Percentiles rank a stretch among this genome's conserved stretches.
These are phyloP conservation scores for Malbranchea zuffiana DNA, from an alignment of 2,329 filamentous ascomycete genomes.

Conservation along the genomic window DNA sequence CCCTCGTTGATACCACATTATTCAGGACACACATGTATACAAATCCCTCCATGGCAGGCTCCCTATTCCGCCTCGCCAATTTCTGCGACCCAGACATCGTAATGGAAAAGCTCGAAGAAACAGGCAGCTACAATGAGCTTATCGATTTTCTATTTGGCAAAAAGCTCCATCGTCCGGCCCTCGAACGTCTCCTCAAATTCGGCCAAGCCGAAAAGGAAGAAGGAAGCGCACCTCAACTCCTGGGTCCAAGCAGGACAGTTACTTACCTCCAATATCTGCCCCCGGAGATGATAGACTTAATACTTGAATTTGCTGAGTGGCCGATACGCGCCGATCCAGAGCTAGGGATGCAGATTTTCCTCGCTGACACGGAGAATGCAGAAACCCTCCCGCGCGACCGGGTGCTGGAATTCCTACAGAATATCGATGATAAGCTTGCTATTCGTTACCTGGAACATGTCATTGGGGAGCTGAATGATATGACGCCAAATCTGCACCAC, in stretches of 20 bases:
- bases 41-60: constrained; percentile 69
- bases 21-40: constrained; percentile 95
- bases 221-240: constrained; percentile 44
- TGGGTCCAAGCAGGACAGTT: constrained; percentile 73
- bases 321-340: constrained; percentile 61
- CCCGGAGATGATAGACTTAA: constrained; percentile 77
- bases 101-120: constrained; percentile 81
- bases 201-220: constrained; percentile 37
- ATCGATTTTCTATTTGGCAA: constrained; percentile 98
- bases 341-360: constrained; percentile 82
- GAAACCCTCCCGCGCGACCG: constrained; percentile 71
- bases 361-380: constrained; percentile 88
- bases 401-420: constrained; percentile 63
- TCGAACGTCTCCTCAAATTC: constrained; percentile 72
- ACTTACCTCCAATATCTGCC: constrained; percentile 82
- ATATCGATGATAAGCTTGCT: constrained; percentile 60
- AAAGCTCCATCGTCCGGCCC: constrained; percentile 74
- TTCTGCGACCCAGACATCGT: constrained; percentile 95
- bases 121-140: constrained; percentile 78
- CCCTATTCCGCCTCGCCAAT: constrained; percentile 89
- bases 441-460: constrained; percentile 82
- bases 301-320: constrained; percentile 87
- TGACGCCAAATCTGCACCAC: constrained; percentile 79
- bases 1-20: constrained; percentile 81
- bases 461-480: constrained; percentile 74